Base-by-base conservation (phyloP, 495 filamentous ascomycete genomes). In the Thozetella sp. region DNA sequence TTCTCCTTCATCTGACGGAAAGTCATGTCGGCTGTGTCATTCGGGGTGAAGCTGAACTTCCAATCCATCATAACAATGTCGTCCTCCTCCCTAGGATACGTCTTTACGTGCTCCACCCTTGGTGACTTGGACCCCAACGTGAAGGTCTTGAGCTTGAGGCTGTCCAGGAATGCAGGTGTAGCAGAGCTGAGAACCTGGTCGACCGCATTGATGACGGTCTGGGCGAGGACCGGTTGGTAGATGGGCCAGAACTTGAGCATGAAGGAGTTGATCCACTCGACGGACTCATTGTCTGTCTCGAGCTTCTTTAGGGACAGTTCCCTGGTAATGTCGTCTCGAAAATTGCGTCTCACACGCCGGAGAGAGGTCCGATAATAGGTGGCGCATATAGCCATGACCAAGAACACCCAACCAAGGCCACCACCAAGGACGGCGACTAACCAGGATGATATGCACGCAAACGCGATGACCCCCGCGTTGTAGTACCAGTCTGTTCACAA, bases 221-320 rank as follows among this genome's bases (percentile, higher is more conserved):
- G 86, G 51, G 93, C 93, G 12, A 99, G 85, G 22, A 97, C 92
- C 1, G 95, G 95, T 48, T 92, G 90, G 70, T 95, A 98, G 66
- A 99, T 99, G 22, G 95, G 95, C 95, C 95, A 99, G 77, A 99
- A 98, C 72, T 98, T 99, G 72, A 95, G 88, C 63, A 98, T 63
- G 77, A 98, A 98, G 72, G 93, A 96, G 80, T 99, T 99, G 66
- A 99, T 97, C 95, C 95, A 99, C 71, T 99, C 95, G 37, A 99
- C 75, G 65, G 88, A 94, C 75, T 99, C 95, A 24, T 86, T 88
- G 67, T 99, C 96, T 10, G 90, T 96, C 63, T 98, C 95, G 56
- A 99, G 77, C 58, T 84, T 91, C 68, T 86, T 86, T 71, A 97
- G 93, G 26, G 90, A 87, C 86, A 98, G 86, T 72, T 98, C 93